Percentiles rank a stretch among this genome's conserved stretches.
These are phyloP conservation scores for Spergularia marina DNA, from an alignment of 148 eudicot genomes.

Conservation along the genomic window DNA sequence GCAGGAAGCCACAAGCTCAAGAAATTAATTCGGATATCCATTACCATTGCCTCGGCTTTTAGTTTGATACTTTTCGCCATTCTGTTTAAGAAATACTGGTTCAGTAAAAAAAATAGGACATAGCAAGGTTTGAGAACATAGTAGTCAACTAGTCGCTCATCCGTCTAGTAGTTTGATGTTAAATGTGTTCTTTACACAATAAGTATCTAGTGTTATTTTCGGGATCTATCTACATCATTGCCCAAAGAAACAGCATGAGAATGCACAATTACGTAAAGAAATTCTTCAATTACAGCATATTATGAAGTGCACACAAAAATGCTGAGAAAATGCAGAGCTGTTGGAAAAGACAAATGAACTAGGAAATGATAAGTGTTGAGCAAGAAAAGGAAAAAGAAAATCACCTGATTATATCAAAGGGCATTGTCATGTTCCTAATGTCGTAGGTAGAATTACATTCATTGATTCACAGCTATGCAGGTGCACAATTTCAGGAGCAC, in stretches of 20 bases:
- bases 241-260: background rate
- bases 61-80: slow-evolving; percentile 37
- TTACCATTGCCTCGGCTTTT: slow-evolving; percentile 41
- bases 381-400: background rate
- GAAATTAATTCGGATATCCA: slow-evolving; percentile 41
- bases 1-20: slow-evolving; percentile 32
- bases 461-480: too few species aligned
- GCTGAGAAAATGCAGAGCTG: background rate
- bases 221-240: background rate
- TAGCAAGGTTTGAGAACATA: background rate
- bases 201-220: background rate
- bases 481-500: background rate
- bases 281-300: background rate
- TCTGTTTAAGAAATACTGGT: slow-evolving; percentile 34
- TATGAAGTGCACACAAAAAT: background rate
- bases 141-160: background rate
- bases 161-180: background rate
- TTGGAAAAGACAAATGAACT: background rate
- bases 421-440: too few species aligned
- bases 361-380: background rate
- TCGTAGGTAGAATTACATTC: too few species aligned
- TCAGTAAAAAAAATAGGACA: slow-evolving; percentile 3
- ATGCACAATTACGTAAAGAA: background rate
- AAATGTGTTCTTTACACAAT: background rate
- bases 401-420: background rate